Conservation (phyloP, 768 basidiomycete genomes). For the Mycena capillaripes region DNA sequence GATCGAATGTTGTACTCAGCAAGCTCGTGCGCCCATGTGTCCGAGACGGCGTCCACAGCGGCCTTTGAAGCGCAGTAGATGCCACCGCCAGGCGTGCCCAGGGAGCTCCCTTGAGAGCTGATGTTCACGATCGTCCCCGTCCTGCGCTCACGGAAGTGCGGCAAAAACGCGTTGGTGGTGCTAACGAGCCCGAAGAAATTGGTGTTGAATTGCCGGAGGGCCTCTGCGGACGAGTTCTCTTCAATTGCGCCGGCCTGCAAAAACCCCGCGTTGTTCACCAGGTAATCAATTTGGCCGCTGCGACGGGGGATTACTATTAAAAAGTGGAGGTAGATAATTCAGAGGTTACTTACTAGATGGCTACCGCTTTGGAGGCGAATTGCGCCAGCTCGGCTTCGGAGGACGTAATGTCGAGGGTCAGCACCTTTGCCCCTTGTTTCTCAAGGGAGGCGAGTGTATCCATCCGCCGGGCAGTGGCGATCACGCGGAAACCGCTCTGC, state of each 20-base stretch:
- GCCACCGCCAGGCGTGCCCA: constrained; percentile 16
- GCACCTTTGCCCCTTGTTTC: constrained; percentile 5
- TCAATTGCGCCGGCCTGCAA: constrained; percentile 11
- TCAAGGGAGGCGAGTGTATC: not conserved
- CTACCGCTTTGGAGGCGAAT: constrained; percentile 8
- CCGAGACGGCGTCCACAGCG: constrained; percentile 7
- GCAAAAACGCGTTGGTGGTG: constrained; percentile 12
- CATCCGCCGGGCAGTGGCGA: constrained; percentile 11
- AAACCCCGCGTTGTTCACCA: constrained; percentile 16
- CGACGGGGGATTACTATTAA: not conserved
- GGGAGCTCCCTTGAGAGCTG: constrained; percentile 11
- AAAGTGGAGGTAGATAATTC: too few relatives aligned
- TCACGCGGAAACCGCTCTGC: constrained; percentile 13
- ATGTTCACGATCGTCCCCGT: constrained; percentile 24
- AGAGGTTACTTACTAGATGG: constrained; percentile 6
- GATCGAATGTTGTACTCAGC: constrained; percentile 27
- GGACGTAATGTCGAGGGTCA: constrained; percentile 12
- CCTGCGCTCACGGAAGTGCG: constrained; percentile 12
- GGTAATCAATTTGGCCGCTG: constrained; percentile 23
- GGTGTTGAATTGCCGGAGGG: constrained; percentile 12
- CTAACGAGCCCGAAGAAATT: constrained; percentile 21
- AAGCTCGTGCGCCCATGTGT: constrained; percentile 26
- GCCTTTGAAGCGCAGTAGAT: constrained; percentile 15
- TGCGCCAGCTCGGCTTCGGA: constrained; percentile 11
- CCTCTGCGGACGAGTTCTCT: not conserved